Base-by-base conservation (phyloP, 2,329 filamentous ascomycete species). In the Trichoderma sp. region DNA sequence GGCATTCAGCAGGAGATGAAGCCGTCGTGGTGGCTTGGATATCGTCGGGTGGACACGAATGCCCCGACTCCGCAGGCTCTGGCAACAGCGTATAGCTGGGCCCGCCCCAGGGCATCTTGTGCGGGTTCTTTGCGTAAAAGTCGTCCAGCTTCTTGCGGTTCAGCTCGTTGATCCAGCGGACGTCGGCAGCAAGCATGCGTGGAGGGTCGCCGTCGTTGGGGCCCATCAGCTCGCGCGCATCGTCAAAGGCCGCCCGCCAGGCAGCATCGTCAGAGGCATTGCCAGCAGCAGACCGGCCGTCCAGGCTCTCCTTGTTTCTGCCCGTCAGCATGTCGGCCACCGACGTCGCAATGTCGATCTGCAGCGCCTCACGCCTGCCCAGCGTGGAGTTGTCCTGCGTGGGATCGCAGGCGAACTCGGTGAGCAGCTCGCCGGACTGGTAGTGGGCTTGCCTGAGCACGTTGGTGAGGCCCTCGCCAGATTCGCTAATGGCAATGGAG, bases 381-480 rank as follows among this genome's bases (percentile, higher is more conserved):
- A 43, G 39, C 5, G 39, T 43, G 18, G 39, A 43, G 18, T 43
- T 43, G 18, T 43, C 39, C 39, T 43, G 18, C 18, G 39, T 43
- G 18, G 39, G 39, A 43, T 43, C 39, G 6, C 39, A 43, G 16
- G 39, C 39, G 7, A 43, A 43, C 39, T 7, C 18, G 39, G 39
- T 18, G 68, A 76, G 71, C 52, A 80, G 77, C n/a, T 77, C 78
- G 52, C 80, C 80, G 11, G 80, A 80, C 69, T 77, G 79, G 56
- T 72, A 69, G 69, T 81, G 78, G n/a, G 83, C 78, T 18, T 74
- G 69, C 61, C 79, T 76, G 6, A 83, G 72, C 11, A 80, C 81
- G 4, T 76, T 75, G 26, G 75, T 67, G 8, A 76, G 68, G 18
- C 77, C 75, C 18, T 69, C 56, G 7, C 73, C 78, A 1, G 76